Percentiles rank a stretch among this genome's conserved stretches.
These are phyloP conservation scores for Penicillium argentinense DNA, from an alignment of 495 filamentous ascomycete genomes.

Conservation along the genomic window DNA sequence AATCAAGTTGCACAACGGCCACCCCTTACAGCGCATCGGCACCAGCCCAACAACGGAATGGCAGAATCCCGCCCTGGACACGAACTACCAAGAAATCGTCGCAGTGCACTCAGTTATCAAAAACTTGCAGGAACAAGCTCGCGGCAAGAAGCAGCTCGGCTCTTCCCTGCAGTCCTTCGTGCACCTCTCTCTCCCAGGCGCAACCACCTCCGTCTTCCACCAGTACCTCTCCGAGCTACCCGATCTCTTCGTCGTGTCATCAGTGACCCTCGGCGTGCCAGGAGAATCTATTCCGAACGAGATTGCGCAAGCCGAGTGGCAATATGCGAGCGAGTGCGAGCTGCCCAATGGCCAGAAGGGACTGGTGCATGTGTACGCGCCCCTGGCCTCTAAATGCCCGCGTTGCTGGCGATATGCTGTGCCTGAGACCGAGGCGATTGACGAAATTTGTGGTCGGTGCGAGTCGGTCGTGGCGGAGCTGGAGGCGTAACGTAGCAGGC, in stretches of 20 bases:
- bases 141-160: constrained; percentile 63
- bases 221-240: constrained; percentile 64
- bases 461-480: constrained; percentile 59
- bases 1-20: constrained; percentile 51
- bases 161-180: constrained; percentile 73
- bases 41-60: constrained; percentile 32
- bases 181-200: constrained; percentile 40
- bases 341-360: constrained; percentile 42
- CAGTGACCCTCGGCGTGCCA: constrained; percentile 50
- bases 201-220: constrained; percentile 39
- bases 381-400: constrained; percentile 69
- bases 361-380: constrained; percentile 63
- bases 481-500: constrained; percentile 10
- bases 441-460: constrained; percentile 50
- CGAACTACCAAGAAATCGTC: constrained; percentile 58
- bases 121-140: constrained; percentile 64
- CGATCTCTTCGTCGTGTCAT: constrained; percentile 75
- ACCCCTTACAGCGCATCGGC: constrained; percentile 44
- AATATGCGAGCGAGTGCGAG: constrained; percentile 55
- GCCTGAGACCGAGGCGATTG: constrained; percentile 67
- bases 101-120: constrained; percentile 63
- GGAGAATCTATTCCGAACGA: constrained; percentile 24
- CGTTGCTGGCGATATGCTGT: constrained; percentile 84
- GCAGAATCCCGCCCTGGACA: constrained; percentile 38
- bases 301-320: constrained; percentile 49